Evolutionary conservation across 2,329 filamentous ascomycete genomes (phyloP).

Genomic region (Conoideocrella luteorostrata): DNA sequence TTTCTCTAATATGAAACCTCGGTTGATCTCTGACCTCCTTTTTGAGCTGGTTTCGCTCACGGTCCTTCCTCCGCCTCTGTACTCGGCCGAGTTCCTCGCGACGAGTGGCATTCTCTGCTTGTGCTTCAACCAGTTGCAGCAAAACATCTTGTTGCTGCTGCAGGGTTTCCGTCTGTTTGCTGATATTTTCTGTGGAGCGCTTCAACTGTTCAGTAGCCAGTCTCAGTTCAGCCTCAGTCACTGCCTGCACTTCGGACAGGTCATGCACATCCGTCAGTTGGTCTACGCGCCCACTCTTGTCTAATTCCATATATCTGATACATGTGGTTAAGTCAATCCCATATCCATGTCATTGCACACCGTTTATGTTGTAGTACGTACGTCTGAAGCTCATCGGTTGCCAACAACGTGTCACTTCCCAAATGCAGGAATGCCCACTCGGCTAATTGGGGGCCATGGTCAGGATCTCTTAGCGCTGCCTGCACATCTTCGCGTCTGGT

Average conservation of each 20-base stretch:
- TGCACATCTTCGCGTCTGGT: slow-evolving; percentile 30
- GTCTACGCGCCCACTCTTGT: slow-evolving; percentile 42
- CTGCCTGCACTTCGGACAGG: slow-evolving; percentile 39
- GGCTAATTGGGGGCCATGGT: slow-evolving; percentile 28
- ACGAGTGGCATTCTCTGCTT: slow-evolving; percentile 21
- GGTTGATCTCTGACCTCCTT: slow-evolving; percentile 29
- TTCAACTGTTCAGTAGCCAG: slow-evolving; percentile 58
- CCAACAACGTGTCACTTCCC: slow-evolving; percentile 44
- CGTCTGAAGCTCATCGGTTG: slow-evolving; percentile 47
- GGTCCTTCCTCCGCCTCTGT: slow-evolving; percentile 24
- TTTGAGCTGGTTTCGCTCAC: slow-evolving; percentile 34
- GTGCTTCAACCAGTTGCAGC: slow-evolving; percentile 39
- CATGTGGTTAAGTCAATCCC: no score
- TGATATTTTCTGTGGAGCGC: slow-evolving; percentile 56
- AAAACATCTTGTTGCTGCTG: slow-evolving; percentile 57
- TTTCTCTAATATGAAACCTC: neutral
- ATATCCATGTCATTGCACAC: neutral
- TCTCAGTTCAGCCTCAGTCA: slow-evolving; percentile 54
- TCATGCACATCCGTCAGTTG: slow-evolving; percentile 38
- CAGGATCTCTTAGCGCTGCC: slow-evolving; percentile 27
- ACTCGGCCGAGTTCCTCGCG: slow-evolving; percentile 23
- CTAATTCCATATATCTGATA: slow-evolving; percentile 42
- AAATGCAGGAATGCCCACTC: slow-evolving; percentile 47
- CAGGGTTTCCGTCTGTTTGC: slow-evolving; percentile 56
- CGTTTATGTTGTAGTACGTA: slow-evolving; percentile 17